These are phyloP conservation scores for Gossypium australe DNA, from an alignment of 345 rosid genomes.

Conservation along the genomic window DNA sequence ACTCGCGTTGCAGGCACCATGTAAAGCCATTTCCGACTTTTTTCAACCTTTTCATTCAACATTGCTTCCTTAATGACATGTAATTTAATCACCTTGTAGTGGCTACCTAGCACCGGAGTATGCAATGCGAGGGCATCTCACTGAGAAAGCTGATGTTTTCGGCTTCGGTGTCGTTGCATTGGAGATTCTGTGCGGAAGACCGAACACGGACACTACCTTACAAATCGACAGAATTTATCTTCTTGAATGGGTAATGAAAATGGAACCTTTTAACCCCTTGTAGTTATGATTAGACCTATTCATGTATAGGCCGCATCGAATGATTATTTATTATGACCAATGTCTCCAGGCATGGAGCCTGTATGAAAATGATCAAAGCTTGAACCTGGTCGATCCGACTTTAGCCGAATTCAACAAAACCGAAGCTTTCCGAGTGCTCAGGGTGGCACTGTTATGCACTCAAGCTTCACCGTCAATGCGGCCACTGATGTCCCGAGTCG, in stretches of 20 bases:
- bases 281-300: background rate
- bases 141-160: slow-evolving; percentile 67
- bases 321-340: background rate
- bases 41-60: background rate
- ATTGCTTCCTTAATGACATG: background rate
- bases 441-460: slow-evolving; percentile 45
- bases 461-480: slow-evolving; percentile 31
- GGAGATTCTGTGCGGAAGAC: slow-evolving; percentile 59
- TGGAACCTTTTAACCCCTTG: background rate
- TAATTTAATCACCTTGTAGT: slow-evolving; percentile 6
- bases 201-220: slow-evolving; percentile 41
- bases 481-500: slow-evolving; percentile 43
- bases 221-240: slow-evolving; percentile 50
- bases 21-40: slow-evolving; percentile 20
- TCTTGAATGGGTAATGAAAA: slow-evolving; percentile 56
- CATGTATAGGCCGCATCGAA: background rate
- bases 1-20: slow-evolving; percentile 50
- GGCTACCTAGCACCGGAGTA: slow-evolving; percentile 76
- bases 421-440: slow-evolving; percentile 39
- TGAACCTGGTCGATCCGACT: slow-evolving; percentile 35
- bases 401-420: slow-evolving; percentile 29
- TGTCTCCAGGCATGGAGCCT: slow-evolving; percentile 47
- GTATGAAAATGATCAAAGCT: slow-evolving; percentile 34
- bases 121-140: slow-evolving; percentile 69
- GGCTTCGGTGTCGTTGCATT: slow-evolving; percentile 60